phyloP scores from a whole-genome alignment of 306 rosid species.

The Fragaria iinumae region DNA sequence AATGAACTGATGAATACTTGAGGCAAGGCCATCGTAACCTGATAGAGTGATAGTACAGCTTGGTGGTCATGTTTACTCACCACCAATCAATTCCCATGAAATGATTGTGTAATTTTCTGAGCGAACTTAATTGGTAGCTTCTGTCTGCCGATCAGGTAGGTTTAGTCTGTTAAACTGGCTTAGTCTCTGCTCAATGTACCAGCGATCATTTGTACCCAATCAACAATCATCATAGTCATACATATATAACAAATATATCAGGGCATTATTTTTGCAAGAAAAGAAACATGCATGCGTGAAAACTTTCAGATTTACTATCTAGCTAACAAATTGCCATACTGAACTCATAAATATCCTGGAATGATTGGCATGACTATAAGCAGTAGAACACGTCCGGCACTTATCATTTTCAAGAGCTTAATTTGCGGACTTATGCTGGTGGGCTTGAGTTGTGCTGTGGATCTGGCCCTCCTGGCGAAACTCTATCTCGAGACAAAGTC shows the following conservation, averaged over 20 bases:
- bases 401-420: background rate
- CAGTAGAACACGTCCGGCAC: background rate
- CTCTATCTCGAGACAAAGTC: background rate
- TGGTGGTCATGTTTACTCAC: background rate
- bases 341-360: background rate
- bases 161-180: background rate
- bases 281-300: background rate
- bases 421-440: background rate
- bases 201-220: too few species aligned
- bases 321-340: background rate
- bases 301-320: background rate
- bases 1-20: background rate
- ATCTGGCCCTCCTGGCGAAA: slow-evolving; percentile 23
- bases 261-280: background rate
- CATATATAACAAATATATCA: too few species aligned
- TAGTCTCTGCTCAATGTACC: too few species aligned
- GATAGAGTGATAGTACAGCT: too few species aligned
- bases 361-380: background rate
- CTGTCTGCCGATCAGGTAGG: background rate
- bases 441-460: background rate
- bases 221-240: background rate
- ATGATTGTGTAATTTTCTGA: background rate
- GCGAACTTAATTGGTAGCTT: too few species aligned
- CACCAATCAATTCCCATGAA: background rate
- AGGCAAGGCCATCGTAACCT: too few species aligned